Evolutionary conservation across 345 rosid species (phyloP).

Genomic region (Populus deltoides): DNA sequence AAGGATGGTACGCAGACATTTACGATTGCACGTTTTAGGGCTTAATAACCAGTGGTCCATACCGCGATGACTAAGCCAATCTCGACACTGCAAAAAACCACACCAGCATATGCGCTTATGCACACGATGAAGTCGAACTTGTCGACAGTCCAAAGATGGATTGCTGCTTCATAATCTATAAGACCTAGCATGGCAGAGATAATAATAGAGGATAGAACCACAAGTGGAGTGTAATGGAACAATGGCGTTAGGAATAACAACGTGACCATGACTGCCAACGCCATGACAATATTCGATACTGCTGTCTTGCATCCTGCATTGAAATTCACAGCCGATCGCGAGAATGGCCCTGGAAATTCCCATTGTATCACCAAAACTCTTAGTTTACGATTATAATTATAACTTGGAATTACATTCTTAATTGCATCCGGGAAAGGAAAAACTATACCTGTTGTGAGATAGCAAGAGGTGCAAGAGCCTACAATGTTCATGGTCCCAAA

Average conservation of each 20-base stretch:
- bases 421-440: not conserved
- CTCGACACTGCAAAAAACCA: constrained; percentile 80
- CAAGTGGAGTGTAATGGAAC: constrained; percentile 89
- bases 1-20: not conserved
- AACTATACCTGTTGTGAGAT: constrained; percentile 68
- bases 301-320: constrained; percentile 92
- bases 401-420: not conserved
- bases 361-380: not conserved
- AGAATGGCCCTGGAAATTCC: constrained; percentile 71
- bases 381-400: not conserved
- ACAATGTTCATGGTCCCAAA: constrained; percentile 89
- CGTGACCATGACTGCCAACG: constrained; percentile 78
- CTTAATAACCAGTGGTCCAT: constrained; percentile 4
- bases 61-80: constrained; percentile 73
- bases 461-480: constrained; percentile 92
- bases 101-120: constrained; percentile 75
- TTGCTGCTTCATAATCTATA: constrained; percentile 76
- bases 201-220: constrained; percentile 81
- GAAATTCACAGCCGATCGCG: constrained; percentile 87
- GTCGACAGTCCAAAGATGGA: constrained; percentile 82
- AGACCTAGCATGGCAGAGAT: constrained; percentile 88
- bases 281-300: constrained; percentile 90
- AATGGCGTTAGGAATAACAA: constrained; percentile 77
- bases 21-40: not conserved
- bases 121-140: constrained; percentile 84